phyloP scores from a whole-genome alignment of 169 alveolate species.

The Babesia ovis region DNA sequence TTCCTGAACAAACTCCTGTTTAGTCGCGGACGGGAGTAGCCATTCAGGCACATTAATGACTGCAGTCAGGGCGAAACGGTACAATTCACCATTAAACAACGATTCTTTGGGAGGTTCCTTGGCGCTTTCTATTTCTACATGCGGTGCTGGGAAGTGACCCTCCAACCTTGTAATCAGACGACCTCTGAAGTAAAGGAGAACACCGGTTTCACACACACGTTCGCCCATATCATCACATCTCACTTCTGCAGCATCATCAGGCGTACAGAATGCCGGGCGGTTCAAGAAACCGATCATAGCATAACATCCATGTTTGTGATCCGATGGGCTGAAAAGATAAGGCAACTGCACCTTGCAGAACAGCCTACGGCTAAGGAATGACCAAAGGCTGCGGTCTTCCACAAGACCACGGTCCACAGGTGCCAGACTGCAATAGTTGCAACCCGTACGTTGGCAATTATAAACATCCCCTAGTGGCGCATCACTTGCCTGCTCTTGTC shows the following conservation, averaged over 20 bases:
- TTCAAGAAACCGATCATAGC: slow-evolving; percentile 85
- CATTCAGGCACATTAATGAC: slow-evolving; percentile 87
- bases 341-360: slow-evolving; percentile 77
- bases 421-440: slow-evolving; percentile 63
- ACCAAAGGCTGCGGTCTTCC: slow-evolving; percentile 60
- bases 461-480: slow-evolving; percentile 43
- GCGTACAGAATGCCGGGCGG: slow-evolving; percentile 56
- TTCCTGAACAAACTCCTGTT: slow-evolving; percentile 88
- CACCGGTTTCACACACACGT: slow-evolving; percentile 86
- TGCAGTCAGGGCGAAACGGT: slow-evolving; percentile 83
- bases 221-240: slow-evolving; percentile 34
- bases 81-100: slow-evolving; percentile 67
- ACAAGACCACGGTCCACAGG: slow-evolving; percentile 49
- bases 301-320: slow-evolving; percentile 79
- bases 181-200: slow-evolving; percentile 83
- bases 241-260: slow-evolving; percentile 18
- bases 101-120: slow-evolving; percentile 63
- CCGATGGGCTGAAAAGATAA: slow-evolving; percentile 83
- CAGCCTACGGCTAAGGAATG: slow-evolving; percentile 67
- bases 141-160: slow-evolving; percentile 84
- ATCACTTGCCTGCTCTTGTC: background rate
- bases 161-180: slow-evolving; percentile 84
- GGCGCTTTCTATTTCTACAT: slow-evolving; percentile 73
- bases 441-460: slow-evolving; percentile 62
- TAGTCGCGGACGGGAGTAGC: slow-evolving; percentile 86